Base-by-base conservation (phyloP, 257 asterid species). In the Avicennia marina region DNA sequence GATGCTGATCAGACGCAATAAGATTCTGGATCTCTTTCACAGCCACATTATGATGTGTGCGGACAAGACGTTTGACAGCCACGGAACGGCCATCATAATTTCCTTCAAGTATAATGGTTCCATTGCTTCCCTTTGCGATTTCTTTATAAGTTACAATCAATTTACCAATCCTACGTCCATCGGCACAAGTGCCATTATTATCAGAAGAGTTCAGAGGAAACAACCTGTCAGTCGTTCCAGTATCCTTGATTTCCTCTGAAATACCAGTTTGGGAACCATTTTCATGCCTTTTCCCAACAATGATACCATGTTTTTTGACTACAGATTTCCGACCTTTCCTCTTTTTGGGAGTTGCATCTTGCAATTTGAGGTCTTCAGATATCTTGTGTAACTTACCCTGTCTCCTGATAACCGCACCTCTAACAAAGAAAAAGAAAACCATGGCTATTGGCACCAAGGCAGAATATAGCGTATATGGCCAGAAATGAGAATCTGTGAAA, bases 51-150 rank as follows among this genome's bases (percentile, higher is more conserved):
- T 86, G 95, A 72, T 89, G 97, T 26, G 95, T 74, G 61, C 81
- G 76, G 46, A 89, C 89, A 47, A 89, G 95, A 51, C 97, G 95
- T 61, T 89, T 89, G 46, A 86, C 88, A 42, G 97, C 97, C 61
- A 89, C 97, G 0, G 75, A 78, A 40, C 95, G 95, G 2, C 97
- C 97, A 51, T 86, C 94, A 29, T 83, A 89, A 39, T 68, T 69
- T 59, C 97, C 97, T 73, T 86, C 95, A 12, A 89, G 90, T 3
- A 89, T 86, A 64, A 89, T 67, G 1, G 97, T 89, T 20, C 97
- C 97, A 50, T 89, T 89, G 78, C 97, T 86, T 46, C 97, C 97
- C 67, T 78, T 89, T 0, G 95, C 97, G 2, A 86, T 86, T 76
- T 81, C 94, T 63, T 68, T 81, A 45, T 70, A 67, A 17, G 81